Evolutionary conservation across 371 early-diverging fungal species (phyloP).

Genomic region (Blastocladiella emersonii): DNA sequence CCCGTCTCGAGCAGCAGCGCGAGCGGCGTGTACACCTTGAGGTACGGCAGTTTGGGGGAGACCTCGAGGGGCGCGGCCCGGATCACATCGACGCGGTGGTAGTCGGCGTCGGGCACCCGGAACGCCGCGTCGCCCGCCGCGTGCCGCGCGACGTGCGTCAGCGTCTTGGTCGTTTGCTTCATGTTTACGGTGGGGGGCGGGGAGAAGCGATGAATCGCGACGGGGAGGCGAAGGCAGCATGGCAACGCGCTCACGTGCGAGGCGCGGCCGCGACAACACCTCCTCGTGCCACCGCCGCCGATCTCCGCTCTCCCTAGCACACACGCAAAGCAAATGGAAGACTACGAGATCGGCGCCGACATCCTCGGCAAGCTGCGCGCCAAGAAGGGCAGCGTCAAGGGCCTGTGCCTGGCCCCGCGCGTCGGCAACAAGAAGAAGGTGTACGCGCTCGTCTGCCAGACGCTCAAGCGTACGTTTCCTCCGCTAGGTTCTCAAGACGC

Average conservation of each 20-base stretch:
- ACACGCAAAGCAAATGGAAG: background rate
- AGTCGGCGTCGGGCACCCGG: background rate
- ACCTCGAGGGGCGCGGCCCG: background rate
- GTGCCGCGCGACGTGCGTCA: background rate
- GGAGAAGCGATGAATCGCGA: no score
- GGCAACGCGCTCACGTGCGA: no score
- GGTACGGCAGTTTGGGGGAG: background rate
- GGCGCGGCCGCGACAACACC: no score
- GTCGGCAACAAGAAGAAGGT: conserved; percentile 66
- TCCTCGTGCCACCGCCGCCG: no score
- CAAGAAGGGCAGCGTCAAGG: conserved; percentile 61
- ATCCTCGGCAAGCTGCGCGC: background rate
- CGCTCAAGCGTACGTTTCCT: conserved; percentile 60
- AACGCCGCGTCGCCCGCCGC: background rate
- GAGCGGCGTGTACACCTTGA: no score
- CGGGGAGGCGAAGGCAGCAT: no score
- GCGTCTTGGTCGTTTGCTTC: no score
- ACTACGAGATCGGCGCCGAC: background rate
- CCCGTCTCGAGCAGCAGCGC: no score
- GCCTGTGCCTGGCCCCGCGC: conserved; percentile 52
- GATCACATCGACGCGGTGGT: background rate
- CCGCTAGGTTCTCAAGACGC: background rate
- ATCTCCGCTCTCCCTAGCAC: no score
- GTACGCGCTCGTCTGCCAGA: conserved; percentile 82
- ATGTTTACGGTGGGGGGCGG: no score